phyloP scores from a whole-genome alignment of 345 rosid genomes.

The Boechera retrofracta region DNA sequence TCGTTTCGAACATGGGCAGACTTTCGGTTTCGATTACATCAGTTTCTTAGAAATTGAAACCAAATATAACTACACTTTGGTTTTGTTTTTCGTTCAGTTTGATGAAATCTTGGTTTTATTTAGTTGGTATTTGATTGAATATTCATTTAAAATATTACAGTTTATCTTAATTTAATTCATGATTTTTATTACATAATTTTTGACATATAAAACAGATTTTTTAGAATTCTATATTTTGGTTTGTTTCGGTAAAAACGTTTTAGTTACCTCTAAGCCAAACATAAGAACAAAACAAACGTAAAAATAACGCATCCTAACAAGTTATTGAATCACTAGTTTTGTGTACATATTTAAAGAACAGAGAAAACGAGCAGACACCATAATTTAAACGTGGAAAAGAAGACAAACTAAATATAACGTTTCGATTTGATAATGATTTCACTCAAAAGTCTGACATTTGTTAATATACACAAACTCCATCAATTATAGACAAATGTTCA shows the following conservation, averaged over 20 bases:
- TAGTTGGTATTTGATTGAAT: neutral
- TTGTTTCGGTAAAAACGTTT: too few species aligned
- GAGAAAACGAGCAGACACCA: neutral
- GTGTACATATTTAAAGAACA: constrained; percentile 9
- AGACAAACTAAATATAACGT: neutral
- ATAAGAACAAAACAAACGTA: too few species aligned
- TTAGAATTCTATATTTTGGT: too few species aligned
- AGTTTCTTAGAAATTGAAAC: neutral
- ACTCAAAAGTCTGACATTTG: neutral
- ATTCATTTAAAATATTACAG: too few species aligned
- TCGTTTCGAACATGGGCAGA: constrained; percentile 6
- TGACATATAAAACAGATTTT: too few species aligned
- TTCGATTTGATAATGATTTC: constrained; percentile 3
- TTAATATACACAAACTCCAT: neutral
- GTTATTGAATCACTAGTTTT: neutral
- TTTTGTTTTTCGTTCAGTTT: neutral
- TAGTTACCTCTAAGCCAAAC: too few species aligned
- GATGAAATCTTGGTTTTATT: neutral
- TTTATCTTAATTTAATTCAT: too few species aligned
- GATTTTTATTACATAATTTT: too few species aligned
- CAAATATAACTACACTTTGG: neutral
- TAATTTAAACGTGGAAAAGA: neutral
- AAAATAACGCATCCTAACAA: constrained; percentile 5
- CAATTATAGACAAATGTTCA: neutral
- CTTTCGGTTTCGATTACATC: neutral